A percentile compares a stretch with the other conserved stretches of the same genome.
Evolutionary conservation across 192 early-diverging fungal species (phyloP).

Genomic region (Backusella australiensis): DNA sequence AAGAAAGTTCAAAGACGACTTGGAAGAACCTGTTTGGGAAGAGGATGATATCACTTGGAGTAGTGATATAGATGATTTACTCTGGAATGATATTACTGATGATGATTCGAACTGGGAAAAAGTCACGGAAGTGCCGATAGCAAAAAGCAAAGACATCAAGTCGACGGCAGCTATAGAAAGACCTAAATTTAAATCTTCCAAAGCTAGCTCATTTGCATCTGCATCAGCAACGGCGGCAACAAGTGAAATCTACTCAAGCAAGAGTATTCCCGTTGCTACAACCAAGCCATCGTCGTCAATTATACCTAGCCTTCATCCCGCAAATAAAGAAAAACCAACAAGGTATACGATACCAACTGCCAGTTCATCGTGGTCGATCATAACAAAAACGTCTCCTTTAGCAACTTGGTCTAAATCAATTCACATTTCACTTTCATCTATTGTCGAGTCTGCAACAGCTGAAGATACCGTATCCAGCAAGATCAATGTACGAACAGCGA

Average conservation of each 20-base stretch:
- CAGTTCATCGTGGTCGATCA: background rate
- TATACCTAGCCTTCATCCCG: background rate
- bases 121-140: background rate
- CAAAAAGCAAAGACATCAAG: background rate
- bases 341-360: background rate
- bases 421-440: background rate
- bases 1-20: background rate
- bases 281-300: background rate
- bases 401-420: background rate
- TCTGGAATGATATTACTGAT: background rate
- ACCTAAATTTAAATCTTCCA: background rate
- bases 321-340: background rate
- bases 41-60: background rate
- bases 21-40: slow-evolving; percentile 6
- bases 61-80: background rate
- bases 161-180: too few relatives aligned
- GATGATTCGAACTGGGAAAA: background rate
- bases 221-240: background rate
- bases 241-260: background rate
- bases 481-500: background rate
- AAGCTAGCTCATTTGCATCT: background rate
- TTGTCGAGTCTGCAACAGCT: background rate
- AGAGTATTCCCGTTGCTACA: background rate
- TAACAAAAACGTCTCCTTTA: background rate
- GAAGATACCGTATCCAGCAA: background rate